A percentile compares a stretch with the other conserved stretches of the same genome.
These are phyloP conservation scores for Aphanocladium album DNA, from an alignment of 2,329 filamentous ascomycete genomes.

Conservation along the genomic window DNA sequence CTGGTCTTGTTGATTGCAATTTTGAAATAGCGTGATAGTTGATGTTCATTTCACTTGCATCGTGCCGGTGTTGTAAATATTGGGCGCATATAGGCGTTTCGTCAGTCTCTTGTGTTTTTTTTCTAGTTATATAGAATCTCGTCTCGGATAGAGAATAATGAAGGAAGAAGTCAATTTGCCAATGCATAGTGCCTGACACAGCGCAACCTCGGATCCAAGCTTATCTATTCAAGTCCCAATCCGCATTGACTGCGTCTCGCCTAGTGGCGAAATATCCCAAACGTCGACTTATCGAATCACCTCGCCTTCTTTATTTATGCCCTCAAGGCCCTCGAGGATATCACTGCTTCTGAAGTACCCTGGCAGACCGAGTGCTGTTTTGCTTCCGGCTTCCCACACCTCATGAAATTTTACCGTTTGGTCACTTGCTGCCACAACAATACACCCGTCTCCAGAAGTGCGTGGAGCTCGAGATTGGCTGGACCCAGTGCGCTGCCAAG, in stretches of 20 bases:
- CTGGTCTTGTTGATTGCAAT: slow-evolving; percentile 78
- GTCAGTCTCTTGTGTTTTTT: not conserved
- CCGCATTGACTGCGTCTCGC: not conserved
- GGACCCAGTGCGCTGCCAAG: slow-evolving; percentile 39
- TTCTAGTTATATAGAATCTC: not conserved
- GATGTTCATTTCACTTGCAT: not conserved
- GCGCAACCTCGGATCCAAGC: not conserved
- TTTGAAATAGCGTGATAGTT: slow-evolving; percentile 54
- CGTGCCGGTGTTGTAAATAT: not conserved
- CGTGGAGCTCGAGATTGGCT: slow-evolving; percentile 21
- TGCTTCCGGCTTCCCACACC: slow-evolving; percentile 70
- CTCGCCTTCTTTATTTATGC: slow-evolving; percentile 68
- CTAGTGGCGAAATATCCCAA: not conserved
- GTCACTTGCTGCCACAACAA: slow-evolving; percentile 89
- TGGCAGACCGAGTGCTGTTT: slow-evolving; percentile 44
- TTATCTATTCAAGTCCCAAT: not conserved
- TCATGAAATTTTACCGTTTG: slow-evolving; percentile 94
- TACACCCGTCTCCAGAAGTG: slow-evolving; percentile 48
- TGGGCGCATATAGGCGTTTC: not conserved
- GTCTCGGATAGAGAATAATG: not conserved
- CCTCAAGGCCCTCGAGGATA: slow-evolving; percentile 77
- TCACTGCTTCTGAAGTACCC: slow-evolving; percentile 75
- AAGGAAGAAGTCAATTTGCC: not conserved
- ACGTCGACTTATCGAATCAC: slow-evolving; percentile 57
- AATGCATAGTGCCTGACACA: not conserved